phyloP scores from a whole-genome alignment of 306 rosid species.

The Delonix regia region DNA sequence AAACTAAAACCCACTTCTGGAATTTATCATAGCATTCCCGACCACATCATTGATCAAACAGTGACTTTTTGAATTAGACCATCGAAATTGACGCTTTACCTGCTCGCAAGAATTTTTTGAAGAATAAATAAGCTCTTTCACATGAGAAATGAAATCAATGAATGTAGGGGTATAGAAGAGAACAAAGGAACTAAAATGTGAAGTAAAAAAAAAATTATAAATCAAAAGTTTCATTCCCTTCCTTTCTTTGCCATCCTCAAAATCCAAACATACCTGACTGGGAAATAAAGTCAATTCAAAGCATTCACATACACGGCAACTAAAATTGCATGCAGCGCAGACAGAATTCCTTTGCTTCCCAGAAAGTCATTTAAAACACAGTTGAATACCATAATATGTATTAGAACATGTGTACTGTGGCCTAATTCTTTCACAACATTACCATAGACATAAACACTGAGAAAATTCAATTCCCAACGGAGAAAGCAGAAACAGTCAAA shows the following conservation, averaged over 20 bases:
- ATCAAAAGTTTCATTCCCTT: not conserved
- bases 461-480: slow-evolving; percentile 29
- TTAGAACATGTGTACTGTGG: not conserved
- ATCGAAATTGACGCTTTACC: not conserved
- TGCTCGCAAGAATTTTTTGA: not conserved
- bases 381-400: slow-evolving; percentile 36
- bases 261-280: not conserved
- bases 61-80: not conserved
- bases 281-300: not conserved
- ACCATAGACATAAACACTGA: slow-evolving; percentile 28
- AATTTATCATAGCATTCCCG: too few relatives aligned
- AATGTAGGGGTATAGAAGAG: not conserved
- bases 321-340: too few relatives aligned
- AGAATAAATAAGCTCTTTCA: not conserved
- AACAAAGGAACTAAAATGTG: too few relatives aligned
- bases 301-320: too few relatives aligned
- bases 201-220: not conserved
- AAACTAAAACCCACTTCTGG: too few relatives aligned
- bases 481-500: slow-evolving; percentile 26
- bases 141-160: not conserved
- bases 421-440: slow-evolving; percentile 21
- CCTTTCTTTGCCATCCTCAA: not conserved
- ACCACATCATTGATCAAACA: not conserved
- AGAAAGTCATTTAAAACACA: slow-evolving; percentile 21
- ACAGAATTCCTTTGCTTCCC: slow-evolving; percentile 29